phyloP scores from a whole-genome alignment of 495 filamentous ascomycete genomes.

The Trichoderma reesei region DNA sequence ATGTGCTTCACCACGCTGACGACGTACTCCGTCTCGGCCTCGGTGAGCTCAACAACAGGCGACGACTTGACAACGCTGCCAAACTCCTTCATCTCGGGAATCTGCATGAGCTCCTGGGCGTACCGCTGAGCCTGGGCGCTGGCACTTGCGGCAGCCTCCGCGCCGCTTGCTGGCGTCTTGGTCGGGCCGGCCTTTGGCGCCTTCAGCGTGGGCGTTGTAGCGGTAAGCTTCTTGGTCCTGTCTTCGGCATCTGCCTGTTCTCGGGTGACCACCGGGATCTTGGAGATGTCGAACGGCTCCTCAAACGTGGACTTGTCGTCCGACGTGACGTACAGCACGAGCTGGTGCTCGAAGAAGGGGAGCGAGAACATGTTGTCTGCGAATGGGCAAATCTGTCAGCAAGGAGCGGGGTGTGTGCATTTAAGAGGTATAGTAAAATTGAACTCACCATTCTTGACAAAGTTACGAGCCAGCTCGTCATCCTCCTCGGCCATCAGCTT shows the following conservation, averaged over 20 bases:
- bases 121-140: conserved; percentile 78
- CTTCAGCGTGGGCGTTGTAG: conserved; percentile 87
- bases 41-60: conserved; percentile 75
- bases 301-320: conserved; percentile 76
- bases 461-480: conserved; percentile 73
- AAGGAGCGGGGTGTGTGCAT: not conserved
- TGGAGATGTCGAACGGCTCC: conserved; percentile 77
- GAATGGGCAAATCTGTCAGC: conserved; percentile 18
- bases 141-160: conserved; percentile 62
- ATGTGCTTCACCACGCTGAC: conserved; percentile 91
- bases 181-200: conserved; percentile 75
- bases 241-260: conserved; percentile 98
- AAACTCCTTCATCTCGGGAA: conserved; percentile 83
- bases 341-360: conserved; percentile 91
- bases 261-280: conserved; percentile 86
- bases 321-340: conserved; percentile 95
- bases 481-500: conserved; percentile 71
- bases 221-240: conserved; percentile 87
- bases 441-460: conserved; percentile 79
- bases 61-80: conserved; percentile 87
- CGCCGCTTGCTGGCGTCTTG: conserved; percentile 59
- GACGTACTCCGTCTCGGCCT: conserved; percentile 96
- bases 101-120: conserved; percentile 71
- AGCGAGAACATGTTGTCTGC: conserved; percentile 80
- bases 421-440: not conserved